Conservation (phyloP, 495 filamentous ascomycete genomes). For the Xylaria venustula region DNA sequence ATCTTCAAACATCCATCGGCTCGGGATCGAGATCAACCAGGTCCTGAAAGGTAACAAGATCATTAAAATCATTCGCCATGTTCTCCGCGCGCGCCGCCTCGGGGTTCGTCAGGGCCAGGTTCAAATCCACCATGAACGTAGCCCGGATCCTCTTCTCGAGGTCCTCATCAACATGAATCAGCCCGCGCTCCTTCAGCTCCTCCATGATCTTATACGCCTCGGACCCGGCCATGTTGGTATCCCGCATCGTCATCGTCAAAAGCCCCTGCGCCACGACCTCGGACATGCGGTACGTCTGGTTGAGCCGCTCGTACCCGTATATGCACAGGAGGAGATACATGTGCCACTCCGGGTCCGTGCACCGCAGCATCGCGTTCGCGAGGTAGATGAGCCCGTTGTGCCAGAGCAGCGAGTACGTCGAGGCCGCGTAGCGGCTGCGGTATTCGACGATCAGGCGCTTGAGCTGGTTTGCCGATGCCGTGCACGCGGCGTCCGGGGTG, state of each 20-base stretch:
- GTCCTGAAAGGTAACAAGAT: slow-evolving; percentile 21
- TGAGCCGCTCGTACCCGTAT: slow-evolving; percentile 26
- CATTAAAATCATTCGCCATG: slow-evolving; percentile 19
- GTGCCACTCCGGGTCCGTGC: slow-evolving; percentile 20
- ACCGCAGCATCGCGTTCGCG: slow-evolving; percentile 24
- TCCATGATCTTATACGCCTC: slow-evolving; percentile 21
- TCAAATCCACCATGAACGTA: slow-evolving; percentile 23
- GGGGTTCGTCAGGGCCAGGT: slow-evolving; percentile 16
- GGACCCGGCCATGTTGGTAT: slow-evolving; percentile 14
- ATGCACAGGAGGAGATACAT: slow-evolving; percentile 29
- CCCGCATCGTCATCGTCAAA: slow-evolving; percentile 24
- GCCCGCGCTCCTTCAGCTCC: slow-evolving; percentile 16
- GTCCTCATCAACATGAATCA: background rate
- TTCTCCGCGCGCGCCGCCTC: slow-evolving; percentile 22
- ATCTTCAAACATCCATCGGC: too few species aligned
- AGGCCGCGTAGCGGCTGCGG: slow-evolving; percentile 17
- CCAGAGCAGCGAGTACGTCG: slow-evolving; percentile 27
- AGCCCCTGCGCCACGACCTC: slow-evolving; percentile 21
- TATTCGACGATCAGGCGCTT: slow-evolving; percentile 27
- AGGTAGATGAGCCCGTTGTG: slow-evolving; percentile 29
- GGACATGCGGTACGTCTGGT: slow-evolving; percentile 21
- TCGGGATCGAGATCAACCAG: slow-evolving; percentile 23
- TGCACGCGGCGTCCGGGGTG: slow-evolving; percentile 20
- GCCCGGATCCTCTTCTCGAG: slow-evolving; percentile 18
- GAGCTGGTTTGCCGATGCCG: slow-evolving; percentile 27